These are phyloP conservation scores for Hymenotorrendiella dingleyae DNA, from an alignment of 2,329 filamentous ascomycete genomes.

Conservation along the genomic window DNA sequence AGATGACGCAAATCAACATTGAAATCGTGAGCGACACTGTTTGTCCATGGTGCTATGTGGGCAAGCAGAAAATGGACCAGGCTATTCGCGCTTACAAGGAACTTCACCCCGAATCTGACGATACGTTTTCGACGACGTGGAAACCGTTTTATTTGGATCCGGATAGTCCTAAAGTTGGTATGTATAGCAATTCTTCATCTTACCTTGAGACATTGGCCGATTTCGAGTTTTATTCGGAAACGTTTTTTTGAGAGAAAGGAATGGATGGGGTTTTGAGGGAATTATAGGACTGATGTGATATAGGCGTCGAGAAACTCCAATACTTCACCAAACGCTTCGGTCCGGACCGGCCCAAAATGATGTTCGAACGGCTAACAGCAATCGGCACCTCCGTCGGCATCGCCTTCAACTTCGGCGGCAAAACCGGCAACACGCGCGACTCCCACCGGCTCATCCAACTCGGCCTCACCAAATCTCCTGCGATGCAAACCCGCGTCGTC, in stretches of 20 bases:
- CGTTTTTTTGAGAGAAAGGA: too few species aligned
- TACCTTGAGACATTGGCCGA: constrained; percentile 2
- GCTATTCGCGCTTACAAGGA: constrained; percentile 64
- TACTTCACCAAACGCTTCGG: constrained; percentile 60
- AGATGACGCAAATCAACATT: constrained; percentile 71
- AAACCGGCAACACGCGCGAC: constrained; percentile 70
- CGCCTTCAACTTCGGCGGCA: constrained; percentile 63
- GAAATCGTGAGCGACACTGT: constrained; percentile 76
- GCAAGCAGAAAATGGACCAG: constrained; percentile 66
- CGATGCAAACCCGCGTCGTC: constrained; percentile 54
- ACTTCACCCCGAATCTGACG: constrained; percentile 52
- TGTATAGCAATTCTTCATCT: constrained; percentile 29
- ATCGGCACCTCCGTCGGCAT: constrained; percentile 64
- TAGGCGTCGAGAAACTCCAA: constrained; percentile 45
- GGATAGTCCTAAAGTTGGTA: constrained; percentile 44
- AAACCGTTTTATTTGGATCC: constrained; percentile 77
- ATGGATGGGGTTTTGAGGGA: too few species aligned
- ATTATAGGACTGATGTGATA: too few species aligned
- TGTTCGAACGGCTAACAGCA: constrained; percentile 49
- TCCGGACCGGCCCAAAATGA: constrained; percentile 50
- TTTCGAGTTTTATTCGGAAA: too few species aligned
- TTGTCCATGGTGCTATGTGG: constrained; percentile 76
- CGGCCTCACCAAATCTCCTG: constrained; percentile 46
- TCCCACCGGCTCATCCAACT: constrained; percentile 73
- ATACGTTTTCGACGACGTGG: constrained; percentile 71